These are phyloP conservation scores for Puccinia brachypodii DNA, from an alignment of 1,284 basidiomycete species.

Conservation along the genomic window DNA sequence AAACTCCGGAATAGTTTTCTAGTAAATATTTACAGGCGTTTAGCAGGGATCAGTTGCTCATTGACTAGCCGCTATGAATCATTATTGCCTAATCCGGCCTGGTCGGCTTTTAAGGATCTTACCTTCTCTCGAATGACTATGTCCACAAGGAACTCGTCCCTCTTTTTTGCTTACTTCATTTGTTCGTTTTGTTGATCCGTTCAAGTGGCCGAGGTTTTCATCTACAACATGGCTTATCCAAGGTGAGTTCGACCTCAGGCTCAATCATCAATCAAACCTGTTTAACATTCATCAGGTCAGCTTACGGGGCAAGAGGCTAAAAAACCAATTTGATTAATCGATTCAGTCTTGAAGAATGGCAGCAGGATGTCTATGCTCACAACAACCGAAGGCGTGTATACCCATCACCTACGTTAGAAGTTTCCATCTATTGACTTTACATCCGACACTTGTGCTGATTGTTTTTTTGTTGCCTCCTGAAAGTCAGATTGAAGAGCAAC, in stretches of 20 bases:
- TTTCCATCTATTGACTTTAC: background rate
- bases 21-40: background rate
- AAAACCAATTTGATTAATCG: background rate
- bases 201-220: background rate
- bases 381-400: background rate
- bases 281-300: too few species aligned
- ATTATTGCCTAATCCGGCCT: background rate
- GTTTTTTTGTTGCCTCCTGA: background rate
- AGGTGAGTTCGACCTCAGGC: background rate
- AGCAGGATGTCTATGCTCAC: background rate
- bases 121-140: background rate
- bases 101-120: background rate
- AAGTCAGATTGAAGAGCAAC: background rate
- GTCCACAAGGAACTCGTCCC: background rate
- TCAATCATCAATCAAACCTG: background rate
- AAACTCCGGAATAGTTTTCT: background rate
- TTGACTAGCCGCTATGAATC: background rate
- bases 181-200: background rate
- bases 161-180: background rate
- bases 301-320: background rate
- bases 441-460: background rate
- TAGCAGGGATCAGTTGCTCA: background rate
- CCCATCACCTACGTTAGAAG: background rate
- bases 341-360: constrained; percentile 6
- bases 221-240: background rate